Evolutionary conservation across 2,329 filamentous ascomycete species (phyloP).

Genomic region (Juglanconis juglandina): DNA sequence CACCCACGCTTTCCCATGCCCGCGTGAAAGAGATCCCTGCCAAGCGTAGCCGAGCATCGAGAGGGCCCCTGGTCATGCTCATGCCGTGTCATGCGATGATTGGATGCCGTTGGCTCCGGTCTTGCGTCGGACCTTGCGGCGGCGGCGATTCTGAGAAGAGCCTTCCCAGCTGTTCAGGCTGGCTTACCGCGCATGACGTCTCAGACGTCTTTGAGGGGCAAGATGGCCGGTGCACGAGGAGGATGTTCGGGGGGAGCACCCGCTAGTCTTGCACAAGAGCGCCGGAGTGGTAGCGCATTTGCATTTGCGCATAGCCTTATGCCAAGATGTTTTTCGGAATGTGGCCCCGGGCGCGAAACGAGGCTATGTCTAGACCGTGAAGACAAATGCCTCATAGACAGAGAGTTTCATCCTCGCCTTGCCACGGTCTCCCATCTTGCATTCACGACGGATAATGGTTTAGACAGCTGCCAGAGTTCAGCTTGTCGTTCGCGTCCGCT

Average conservation of each 20-base stretch:
- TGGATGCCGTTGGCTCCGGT: constrained; percentile 1
- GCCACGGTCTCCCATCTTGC: too few species aligned
- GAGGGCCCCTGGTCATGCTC: constrained; percentile 1
- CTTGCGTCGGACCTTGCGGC: constrained; percentile 8
- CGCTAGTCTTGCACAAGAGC: background rate
- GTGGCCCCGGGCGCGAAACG: too few species aligned
- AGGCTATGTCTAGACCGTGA: too few species aligned
- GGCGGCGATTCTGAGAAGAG: background rate
- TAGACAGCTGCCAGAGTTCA: too few species aligned
- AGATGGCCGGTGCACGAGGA: background rate
- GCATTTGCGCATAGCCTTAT: background rate
- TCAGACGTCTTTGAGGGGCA: background rate
- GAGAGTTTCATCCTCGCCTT: too few species aligned
- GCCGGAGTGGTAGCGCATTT: background rate
- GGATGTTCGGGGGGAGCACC: background rate
- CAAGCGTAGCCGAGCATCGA: constrained; percentile 2
- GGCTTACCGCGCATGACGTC: background rate
- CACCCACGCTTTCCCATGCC: background rate
- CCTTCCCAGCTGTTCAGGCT: background rate
- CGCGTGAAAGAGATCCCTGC: constrained; percentile 2
- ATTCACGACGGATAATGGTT: too few species aligned
- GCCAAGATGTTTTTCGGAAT: background rate
- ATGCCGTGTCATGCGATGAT: constrained; percentile 14
- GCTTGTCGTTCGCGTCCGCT: too few species aligned
- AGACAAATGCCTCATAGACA: too few species aligned